Percentiles rank a stretch among this genome's conserved stretches.
phyloP scores from a whole-genome alignment of 169 alveolate genomes.

The Plasmodium gonderi region DNA sequence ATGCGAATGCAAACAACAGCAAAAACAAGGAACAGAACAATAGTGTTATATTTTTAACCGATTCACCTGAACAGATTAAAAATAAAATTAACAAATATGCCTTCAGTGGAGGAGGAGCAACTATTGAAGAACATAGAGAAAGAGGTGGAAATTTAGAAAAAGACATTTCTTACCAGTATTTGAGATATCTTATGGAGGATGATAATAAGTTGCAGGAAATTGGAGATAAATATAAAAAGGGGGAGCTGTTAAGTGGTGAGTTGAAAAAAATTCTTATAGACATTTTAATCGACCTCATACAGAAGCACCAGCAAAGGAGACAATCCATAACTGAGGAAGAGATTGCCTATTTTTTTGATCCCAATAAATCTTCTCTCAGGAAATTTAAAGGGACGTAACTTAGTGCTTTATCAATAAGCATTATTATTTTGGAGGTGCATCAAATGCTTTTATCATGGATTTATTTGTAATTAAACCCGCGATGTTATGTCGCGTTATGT shows the following conservation, averaged over 20 bases:
- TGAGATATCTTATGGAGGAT: constrained; percentile 93
- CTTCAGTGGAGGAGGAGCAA: constrained; percentile 96
- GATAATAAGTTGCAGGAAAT: constrained; percentile 94
- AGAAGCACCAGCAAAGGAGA: constrained; percentile 89
- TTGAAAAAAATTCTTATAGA: constrained; percentile 92
- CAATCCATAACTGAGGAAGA: constrained; percentile 53
- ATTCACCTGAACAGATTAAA: constrained; percentile 92
- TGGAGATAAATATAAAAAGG: constrained; percentile 93
- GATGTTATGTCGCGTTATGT: too few species aligned
- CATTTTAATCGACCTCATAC: constrained; percentile 84
- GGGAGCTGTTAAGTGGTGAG: constrained; percentile 97
- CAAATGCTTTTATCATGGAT: too few species aligned
- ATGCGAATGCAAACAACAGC: constrained; percentile 95
- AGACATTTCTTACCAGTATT: constrained; percentile 97
- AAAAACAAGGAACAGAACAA: constrained; percentile 94
- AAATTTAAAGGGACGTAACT: constrained; percentile 41
- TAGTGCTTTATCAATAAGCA: too few species aligned
- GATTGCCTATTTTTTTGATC: constrained; percentile 36
- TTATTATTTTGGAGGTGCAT: too few species aligned
- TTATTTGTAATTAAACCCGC: too few species aligned
- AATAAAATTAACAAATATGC: constrained; percentile 96
- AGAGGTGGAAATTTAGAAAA: constrained; percentile 96
- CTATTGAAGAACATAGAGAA: constrained; percentile 94
- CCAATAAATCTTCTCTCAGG: constrained; percentile 16
- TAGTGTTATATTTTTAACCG: constrained; percentile 96